A percentile compares a stretch with the other conserved stretches of the same genome.
Conservation (phyloP, 345 rosid species). For the Sisymbrium irio region DNA sequence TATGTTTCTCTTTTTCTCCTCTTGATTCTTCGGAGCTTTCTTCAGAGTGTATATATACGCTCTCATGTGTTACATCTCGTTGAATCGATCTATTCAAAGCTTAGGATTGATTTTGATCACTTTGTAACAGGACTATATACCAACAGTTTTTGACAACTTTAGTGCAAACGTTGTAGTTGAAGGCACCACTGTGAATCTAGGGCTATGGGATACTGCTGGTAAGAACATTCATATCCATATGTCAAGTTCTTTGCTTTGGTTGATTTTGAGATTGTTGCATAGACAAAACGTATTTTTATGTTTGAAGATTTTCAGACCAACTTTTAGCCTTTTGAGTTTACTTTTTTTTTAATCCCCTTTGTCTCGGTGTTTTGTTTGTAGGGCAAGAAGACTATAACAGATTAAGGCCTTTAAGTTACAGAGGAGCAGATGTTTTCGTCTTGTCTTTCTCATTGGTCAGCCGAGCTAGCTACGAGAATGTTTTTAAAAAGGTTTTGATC, state of each 20-base stretch:
- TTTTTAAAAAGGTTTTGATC: slow-evolving; percentile 70
- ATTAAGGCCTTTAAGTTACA: slow-evolving; percentile 94
- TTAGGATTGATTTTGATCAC: slow-evolving; percentile 23
- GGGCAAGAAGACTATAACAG: slow-evolving; percentile 99
- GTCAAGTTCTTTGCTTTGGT: background rate
- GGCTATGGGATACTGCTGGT: slow-evolving; percentile 99
- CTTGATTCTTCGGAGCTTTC: slow-evolving; percentile 1
- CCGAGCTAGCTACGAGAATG: slow-evolving; percentile 94
- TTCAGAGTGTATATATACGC: background rate
- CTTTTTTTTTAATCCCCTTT: background rate
- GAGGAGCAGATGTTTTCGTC: slow-evolving; percentile 96
- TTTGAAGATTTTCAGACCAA: background rate
- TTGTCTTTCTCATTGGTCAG: slow-evolving; percentile 94
- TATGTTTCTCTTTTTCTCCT: slow-evolving; percentile 3
- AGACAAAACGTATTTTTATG: background rate
- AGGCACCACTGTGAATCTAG: slow-evolving; percentile 90
- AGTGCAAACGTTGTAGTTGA: slow-evolving; percentile 96
- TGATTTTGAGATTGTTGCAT: slow-evolving; percentile 2
- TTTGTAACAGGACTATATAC: slow-evolving; percentile 81
- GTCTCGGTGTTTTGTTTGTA: slow-evolving; percentile 26
- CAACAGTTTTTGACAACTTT: slow-evolving; percentile 95
- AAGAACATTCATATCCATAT: slow-evolving; percentile 21
- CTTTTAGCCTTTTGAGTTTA: background rate
- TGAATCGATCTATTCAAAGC: slow-evolving; percentile 1
- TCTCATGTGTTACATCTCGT: background rate